Conservation (phyloP, 805 yeast genomes). For the Starmera quercuum region DNA sequence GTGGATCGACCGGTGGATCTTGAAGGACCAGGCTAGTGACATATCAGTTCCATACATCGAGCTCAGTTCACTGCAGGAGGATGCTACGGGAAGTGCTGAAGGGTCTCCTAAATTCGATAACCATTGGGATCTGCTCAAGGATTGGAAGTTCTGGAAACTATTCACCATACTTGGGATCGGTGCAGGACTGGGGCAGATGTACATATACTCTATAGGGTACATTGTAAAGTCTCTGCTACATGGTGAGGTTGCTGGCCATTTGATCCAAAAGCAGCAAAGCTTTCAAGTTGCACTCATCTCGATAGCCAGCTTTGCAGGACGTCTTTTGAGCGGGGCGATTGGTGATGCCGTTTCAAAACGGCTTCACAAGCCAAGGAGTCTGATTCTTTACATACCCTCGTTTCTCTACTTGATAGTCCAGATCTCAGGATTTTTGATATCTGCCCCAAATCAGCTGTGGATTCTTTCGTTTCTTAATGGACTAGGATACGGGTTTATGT, state of each 20-base stretch:
- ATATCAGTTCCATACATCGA: not conserved
- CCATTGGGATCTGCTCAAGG: slow-evolving; percentile 15
- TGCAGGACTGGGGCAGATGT: slow-evolving; percentile 68
- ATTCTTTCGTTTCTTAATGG: slow-evolving; percentile 53
- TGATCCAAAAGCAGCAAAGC: slow-evolving; percentile 55
- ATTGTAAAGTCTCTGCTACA: slow-evolving; percentile 44
- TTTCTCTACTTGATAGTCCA: slow-evolving; percentile 43
- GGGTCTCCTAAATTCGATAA: not conserved
- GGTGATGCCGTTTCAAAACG: slow-evolving; percentile 53
- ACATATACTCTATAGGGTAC: slow-evolving; percentile 68
- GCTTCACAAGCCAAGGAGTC: slow-evolving; percentile 38
- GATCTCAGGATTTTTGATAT: slow-evolving; percentile 31
- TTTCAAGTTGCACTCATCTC: slow-evolving; percentile 69
- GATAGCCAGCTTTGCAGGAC: slow-evolving; percentile 56
- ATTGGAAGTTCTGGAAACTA: slow-evolving; percentile 41
- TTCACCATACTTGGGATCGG: slow-evolving; percentile 42
- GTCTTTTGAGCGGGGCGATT: slow-evolving; percentile 53
- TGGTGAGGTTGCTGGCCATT: slow-evolving; percentile 11
- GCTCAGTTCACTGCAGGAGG: slow-evolving; percentile 10
- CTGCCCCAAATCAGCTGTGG: slow-evolving; percentile 33
- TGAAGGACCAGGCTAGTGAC: not conserved
- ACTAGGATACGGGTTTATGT: slow-evolving; percentile 63
- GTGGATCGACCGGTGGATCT: slow-evolving; percentile 9
- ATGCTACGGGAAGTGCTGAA: slow-evolving; percentile 2
- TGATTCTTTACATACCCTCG: slow-evolving; percentile 48